These are phyloP conservation scores for Apiospora aurea DNA, from an alignment of 2,329 filamentous ascomycete species.

Conservation along the genomic window DNA sequence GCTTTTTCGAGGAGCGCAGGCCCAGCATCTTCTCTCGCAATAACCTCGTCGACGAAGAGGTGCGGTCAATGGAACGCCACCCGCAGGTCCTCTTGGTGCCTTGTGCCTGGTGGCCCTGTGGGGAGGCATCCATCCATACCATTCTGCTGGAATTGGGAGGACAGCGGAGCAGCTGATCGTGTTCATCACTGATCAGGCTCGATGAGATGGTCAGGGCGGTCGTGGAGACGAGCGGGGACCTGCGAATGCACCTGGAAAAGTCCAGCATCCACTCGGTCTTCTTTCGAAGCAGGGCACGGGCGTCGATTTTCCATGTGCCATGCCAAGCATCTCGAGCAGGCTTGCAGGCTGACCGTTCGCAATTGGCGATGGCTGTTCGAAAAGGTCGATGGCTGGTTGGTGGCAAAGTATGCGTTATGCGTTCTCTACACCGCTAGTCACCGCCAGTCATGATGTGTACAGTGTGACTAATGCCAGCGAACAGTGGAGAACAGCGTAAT, in stretches of 20 bases:
- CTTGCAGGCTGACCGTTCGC: background rate
- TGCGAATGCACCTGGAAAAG: background rate
- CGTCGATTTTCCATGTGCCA: constrained; percentile 12
- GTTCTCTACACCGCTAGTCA: background rate
- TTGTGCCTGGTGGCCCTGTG: background rate
- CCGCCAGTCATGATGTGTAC: background rate
- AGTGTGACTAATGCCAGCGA: constrained; percentile 15
- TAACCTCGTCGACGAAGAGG: background rate
- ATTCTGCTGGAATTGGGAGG: background rate
- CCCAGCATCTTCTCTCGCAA: background rate
- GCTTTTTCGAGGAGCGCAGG: background rate
- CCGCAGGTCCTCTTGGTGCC: background rate
- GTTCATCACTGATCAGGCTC: background rate
- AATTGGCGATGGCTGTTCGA: constrained; percentile 19
- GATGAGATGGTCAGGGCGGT: constrained; percentile 7
- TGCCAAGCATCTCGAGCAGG: background rate
- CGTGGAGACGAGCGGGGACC: background rate
- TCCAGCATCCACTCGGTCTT: constrained; percentile 13
- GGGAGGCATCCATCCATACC: background rate
- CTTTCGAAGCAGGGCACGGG: background rate
- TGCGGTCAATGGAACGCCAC: background rate
- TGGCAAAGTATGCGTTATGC: background rate
- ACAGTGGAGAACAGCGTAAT: constrained; percentile 18
- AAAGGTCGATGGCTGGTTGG: background rate
- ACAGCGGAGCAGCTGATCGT: background rate